Conservation (phyloP, 2,329 filamentous ascomycete species). For the Stemphylium beticola region DNA sequence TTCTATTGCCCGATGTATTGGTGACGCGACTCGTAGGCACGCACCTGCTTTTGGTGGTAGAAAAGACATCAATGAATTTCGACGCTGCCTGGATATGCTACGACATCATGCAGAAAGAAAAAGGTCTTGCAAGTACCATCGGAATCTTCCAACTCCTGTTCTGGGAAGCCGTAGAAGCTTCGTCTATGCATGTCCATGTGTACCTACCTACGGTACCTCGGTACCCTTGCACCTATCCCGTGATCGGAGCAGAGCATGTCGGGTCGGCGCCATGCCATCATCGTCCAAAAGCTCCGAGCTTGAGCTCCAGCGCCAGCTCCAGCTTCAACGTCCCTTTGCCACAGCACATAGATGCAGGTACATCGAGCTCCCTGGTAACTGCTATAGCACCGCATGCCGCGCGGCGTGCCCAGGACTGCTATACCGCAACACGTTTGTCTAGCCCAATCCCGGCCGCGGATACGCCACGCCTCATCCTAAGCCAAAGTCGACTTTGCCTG, state of each 20-base stretch:
- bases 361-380: conserved; percentile 22
- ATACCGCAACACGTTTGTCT: conserved; percentile 14
- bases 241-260: conserved; percentile 13
- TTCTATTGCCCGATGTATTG: neutral
- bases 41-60: no score
- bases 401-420: conserved; percentile 13
- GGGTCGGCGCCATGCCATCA: conserved; percentile 13
- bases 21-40: no score
- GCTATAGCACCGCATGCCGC: conserved; percentile 30
- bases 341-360: conserved; percentile 36
- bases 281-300: conserved; percentile 11
- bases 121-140: no score
- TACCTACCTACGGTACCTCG: neutral
- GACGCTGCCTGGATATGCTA: no score
- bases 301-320: conserved; percentile 10
- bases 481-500: conserved; percentile 28
- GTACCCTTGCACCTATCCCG: neutral
- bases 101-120: no score
- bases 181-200: no score
- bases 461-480: conserved; percentile 32
- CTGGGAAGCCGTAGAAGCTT: neutral
- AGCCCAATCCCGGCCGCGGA: conserved; percentile 43
- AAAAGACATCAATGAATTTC: no score
- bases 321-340: conserved; percentile 6
- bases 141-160: neutral